Base-by-base conservation (phyloP, 2,329 filamentous ascomycete genomes). In the Claviceps fusiformis region DNA sequence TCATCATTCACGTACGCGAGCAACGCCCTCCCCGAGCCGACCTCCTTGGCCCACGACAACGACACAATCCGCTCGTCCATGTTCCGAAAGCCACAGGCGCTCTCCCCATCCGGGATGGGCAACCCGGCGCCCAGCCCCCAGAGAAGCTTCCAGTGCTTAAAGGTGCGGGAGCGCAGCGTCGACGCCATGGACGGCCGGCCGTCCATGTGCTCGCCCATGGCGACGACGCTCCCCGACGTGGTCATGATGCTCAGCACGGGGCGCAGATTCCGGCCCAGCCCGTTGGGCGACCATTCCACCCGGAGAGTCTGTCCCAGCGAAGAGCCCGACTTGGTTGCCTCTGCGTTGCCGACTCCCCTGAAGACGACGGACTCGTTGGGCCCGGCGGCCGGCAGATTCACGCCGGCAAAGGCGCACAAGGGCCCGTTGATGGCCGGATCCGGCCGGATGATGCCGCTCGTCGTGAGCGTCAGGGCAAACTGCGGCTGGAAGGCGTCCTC, bases 221-320 rank as follows among this genome's bases (percentile, higher is more conserved):
- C 67, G 17, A 74, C 68, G 29, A 83, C 60, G 51, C 70, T 68
- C 1, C 80, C 80, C 1, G 71, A 72, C 9, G 75, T 76, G 1
- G 75, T 74, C 58, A 82, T 63, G 4, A 76, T 74, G 15, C 69
- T 72, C 39, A 83, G 67, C 5, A 81, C 72, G 0, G 79, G 73
- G 1, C 80, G 71, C 8, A 72, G 63, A 60, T 81, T 80, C 45
- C 73, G 71, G 1, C 80, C 79, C n/a, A 83, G 64, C 1, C 76
- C 77, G n/a, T 67, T 67, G 0, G 79, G 79, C n/a, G 79, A 82
- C 80, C 80, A 83, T 50, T 72, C 75, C 24, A 82, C 59, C 9
- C 70, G 66, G 15, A 81, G 71, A 17, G 78, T 72, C 59, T 82
- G 79, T 58, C 78, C 80, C 60, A 82, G 69, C 3, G 75, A 74